Evolutionary conservation across 345 rosid genomes (phyloP), one percentile per base, ranked within the genome.

Genomic region (Excoecaria agallocha): DNA sequence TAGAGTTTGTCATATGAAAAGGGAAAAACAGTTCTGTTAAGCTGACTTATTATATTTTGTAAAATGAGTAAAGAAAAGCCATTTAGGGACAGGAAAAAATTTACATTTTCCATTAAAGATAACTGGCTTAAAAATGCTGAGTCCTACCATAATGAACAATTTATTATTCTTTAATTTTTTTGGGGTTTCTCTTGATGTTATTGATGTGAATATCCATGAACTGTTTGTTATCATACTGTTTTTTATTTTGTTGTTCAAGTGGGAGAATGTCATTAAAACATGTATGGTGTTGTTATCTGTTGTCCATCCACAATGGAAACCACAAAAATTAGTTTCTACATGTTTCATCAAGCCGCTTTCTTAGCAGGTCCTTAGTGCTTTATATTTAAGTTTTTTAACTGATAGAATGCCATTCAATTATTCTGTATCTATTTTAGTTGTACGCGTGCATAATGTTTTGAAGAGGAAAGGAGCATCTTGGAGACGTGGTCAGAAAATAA

Each of bases 401-500:
- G 0, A 38, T 17, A 4, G 41, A 38, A 64, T 17, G 8, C n/a
- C 8, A 19, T 6, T n/a, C 12, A 43, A 41, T 64, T 8, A 6
- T 64, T n/a, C 12, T 22, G n/a, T n/a, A n/a, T n/a, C n/a, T n/a
- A n/a, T 50, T 72, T 55, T 74, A 92, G 97, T 88, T 76, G 83
- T 87, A 67, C 86, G 97, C 82, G 89, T 87, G 75, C 91, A 88
- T 74, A 49, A 61, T 70, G 71, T 15, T 54, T 70, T 92, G 45
- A 78, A 66, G 65, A 85, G 91, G 82, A 83, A 84, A 54, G 89
- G 84, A 46, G 45, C 5, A 73, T 72, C 65, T 2, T 90, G 93
- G 97, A 86, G 70, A 77, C 55, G 77, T 66, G 90, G 88, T 39
- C 90, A 92, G 79, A 86, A 76, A 49, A 83, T 92, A 76, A 92